These are phyloP conservation scores for Parathielavia hyrcaniae DNA, from an alignment of 495 filamentous ascomycete species.

Conservation along the genomic window DNA sequence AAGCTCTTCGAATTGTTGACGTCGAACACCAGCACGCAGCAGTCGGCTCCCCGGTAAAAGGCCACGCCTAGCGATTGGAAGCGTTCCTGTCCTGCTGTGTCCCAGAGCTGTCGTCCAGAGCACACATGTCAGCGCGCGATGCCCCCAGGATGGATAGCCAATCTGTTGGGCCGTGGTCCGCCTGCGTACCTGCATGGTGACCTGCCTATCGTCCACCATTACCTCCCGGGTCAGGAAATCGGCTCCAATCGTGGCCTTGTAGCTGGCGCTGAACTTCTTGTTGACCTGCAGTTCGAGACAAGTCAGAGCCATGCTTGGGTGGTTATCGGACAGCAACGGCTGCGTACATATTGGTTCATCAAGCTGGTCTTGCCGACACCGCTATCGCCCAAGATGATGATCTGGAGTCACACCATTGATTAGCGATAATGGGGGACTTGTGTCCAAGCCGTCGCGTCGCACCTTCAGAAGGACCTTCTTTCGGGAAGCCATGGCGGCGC, in stretches of 20 bases:
- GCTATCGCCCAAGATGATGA: constrained; percentile 97
- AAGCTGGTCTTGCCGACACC: constrained; percentile 98
- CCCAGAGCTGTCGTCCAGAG: constrained; percentile 66
- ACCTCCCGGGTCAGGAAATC: constrained; percentile 99
- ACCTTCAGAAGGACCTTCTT: constrained; percentile 99
- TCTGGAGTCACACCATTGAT: constrained; percentile 46
- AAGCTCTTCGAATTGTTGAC: constrained; percentile 99
- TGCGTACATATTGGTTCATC: constrained; percentile 99
- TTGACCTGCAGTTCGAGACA: constrained; percentile 64
- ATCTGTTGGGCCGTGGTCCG: neutral
- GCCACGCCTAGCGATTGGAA: constrained; percentile 97
- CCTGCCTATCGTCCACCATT: constrained; percentile 89
- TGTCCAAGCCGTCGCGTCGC: constrained; percentile 19
- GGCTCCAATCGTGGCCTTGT: constrained; percentile 98
- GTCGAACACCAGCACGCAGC: constrained; percentile 96
- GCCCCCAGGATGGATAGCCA: neutral
- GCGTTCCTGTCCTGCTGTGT: constrained; percentile 94
- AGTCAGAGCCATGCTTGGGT: constrained; percentile 12
- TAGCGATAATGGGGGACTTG: neutral
- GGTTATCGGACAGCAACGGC: constrained; percentile 30
- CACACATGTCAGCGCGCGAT: constrained; percentile 7
- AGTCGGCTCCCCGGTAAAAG: constrained; percentile 97
- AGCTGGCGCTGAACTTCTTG: constrained; percentile 99
- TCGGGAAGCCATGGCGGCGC: constrained; percentile 68
- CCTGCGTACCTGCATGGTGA: constrained; percentile 87